phyloP scores from a whole-genome alignment of 2,329 filamentous ascomycete species.

The Periglandula ipomoeae region DNA sequence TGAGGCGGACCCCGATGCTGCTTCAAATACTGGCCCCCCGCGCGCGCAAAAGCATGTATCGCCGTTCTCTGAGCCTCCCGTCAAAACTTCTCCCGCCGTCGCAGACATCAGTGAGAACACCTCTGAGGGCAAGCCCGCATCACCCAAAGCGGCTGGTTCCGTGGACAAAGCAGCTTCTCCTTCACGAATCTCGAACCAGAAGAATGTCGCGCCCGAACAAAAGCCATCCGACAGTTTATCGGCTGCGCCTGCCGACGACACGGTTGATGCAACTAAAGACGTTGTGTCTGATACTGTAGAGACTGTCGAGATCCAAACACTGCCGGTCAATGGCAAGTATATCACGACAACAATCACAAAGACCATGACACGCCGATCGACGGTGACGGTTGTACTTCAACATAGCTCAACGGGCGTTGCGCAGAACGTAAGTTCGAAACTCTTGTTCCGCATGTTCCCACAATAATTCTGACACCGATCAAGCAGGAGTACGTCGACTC shows the following conservation, averaged over 20 bases:
- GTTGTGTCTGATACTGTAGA: background rate
- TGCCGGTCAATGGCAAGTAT: constrained; percentile 10
- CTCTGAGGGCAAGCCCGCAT: background rate
- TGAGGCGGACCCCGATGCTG: background rate
- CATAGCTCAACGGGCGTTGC: constrained; percentile 1
- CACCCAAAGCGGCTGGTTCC: background rate
- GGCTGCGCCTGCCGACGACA: background rate
- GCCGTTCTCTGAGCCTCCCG: constrained; percentile 1
- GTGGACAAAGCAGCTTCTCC: background rate
- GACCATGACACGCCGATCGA: constrained; percentile 9
- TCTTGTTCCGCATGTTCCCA: too few species aligned
- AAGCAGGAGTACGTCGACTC: background rate
- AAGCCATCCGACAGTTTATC: background rate
- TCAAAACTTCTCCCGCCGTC: background rate
- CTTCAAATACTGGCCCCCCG: background rate
- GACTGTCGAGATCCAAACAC: background rate
- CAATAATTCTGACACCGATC: background rate
- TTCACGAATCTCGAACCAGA: background rate
- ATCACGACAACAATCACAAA: constrained; percentile 15
- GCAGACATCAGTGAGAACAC: background rate
- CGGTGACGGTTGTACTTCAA: constrained; percentile 10
- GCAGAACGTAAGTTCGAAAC: background rate
- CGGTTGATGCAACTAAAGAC: background rate
- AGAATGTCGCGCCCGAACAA: background rate
- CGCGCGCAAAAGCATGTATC: background rate